These are phyloP conservation scores for Podospora tetraspora DNA, from an alignment of 495 filamentous ascomycete species.

Conservation along the genomic window DNA sequence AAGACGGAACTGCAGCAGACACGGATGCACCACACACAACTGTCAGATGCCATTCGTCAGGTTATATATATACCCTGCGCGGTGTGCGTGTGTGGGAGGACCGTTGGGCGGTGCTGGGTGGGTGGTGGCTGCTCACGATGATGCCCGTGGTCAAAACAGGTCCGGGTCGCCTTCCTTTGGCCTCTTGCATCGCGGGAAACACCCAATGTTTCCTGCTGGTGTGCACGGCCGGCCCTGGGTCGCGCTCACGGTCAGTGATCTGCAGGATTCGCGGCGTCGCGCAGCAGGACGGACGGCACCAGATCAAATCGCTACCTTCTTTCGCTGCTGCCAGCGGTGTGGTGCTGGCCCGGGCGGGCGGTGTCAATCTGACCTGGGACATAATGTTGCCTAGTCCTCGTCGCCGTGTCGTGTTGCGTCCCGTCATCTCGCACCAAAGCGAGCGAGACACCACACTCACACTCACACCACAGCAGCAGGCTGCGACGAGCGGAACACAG, in stretches of 20 bases:
- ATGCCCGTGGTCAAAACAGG: not conserved
- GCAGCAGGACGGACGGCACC: constrained; percentile 7
- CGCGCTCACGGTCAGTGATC: constrained; percentile 6
- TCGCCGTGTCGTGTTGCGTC: not conserved
- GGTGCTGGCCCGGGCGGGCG: not conserved
- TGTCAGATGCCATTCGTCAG: not conserved
- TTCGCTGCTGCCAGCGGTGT: not conserved
- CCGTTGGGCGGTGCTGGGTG: not conserved
- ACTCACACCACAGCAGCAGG: not conserved
- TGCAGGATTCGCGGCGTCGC: constrained; percentile 18
- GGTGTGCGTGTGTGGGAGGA: not conserved
- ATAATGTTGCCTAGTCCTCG: not conserved
- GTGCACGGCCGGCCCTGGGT: not conserved
- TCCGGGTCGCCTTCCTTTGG: not conserved
- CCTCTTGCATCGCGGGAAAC: not conserved
- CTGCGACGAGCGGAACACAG: not conserved
- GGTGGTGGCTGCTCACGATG: not conserved
- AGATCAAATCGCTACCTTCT: constrained; percentile 18
- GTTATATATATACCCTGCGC: constrained; percentile 7
- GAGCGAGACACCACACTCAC: not conserved
- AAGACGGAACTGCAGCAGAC: not conserved
- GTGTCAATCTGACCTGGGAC: not conserved
- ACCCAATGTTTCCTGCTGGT: constrained; percentile 1
- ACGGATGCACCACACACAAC: not conserved
- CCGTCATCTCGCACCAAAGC: not conserved